Evolutionary conservation across 176 grass and related monocot genomes (phyloP).

Genomic region (Chrysopogon serrulatus): DNA sequence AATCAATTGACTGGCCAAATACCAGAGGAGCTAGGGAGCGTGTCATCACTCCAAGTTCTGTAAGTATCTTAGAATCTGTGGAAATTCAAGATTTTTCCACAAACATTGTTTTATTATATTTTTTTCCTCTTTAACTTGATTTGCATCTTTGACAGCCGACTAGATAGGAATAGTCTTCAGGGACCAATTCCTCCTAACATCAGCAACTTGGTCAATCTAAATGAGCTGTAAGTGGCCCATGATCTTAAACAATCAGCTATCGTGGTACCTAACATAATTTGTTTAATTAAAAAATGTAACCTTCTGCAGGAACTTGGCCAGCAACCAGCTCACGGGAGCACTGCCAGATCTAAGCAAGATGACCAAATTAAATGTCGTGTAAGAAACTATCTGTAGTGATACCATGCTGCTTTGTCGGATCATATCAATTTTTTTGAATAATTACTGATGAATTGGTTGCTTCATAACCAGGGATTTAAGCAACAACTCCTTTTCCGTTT

Average conservation of each 20-base stretch:
- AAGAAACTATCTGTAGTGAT: conserved; percentile 24
- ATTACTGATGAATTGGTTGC: neutral
- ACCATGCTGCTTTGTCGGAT: neutral
- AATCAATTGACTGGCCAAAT: conserved; percentile 39
- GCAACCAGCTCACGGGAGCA: conserved; percentile 53
- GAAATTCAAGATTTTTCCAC: neutral
- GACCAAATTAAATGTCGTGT: conserved; percentile 56
- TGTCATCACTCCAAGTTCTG: conserved; percentile 38
- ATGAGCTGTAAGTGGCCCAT: conserved; percentile 46
- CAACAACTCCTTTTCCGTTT: conserved; percentile 65
- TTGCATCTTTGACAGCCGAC: conserved; percentile 27
- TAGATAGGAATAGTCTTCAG: conserved; percentile 32
- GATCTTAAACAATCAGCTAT: neutral
- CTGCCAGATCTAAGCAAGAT: conserved; percentile 61
- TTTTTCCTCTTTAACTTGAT: neutral
- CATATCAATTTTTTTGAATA: neutral
- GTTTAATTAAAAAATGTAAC: conserved; percentile 17
- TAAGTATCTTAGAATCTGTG: conserved; percentile 33
- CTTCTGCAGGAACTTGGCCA: conserved; percentile 67
- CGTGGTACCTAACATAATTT: neutral
- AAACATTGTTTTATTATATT: neutral
- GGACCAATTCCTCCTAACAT: conserved; percentile 39
- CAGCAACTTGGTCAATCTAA: conserved; percentile 25
- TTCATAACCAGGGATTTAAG: conserved; percentile 64
- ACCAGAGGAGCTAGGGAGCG: conserved; percentile 24